These are phyloP conservation scores for Cutaneotrichosporon spelunceum DNA, from an alignment of 1,284 basidiomycete species.

Conservation along the genomic window DNA sequence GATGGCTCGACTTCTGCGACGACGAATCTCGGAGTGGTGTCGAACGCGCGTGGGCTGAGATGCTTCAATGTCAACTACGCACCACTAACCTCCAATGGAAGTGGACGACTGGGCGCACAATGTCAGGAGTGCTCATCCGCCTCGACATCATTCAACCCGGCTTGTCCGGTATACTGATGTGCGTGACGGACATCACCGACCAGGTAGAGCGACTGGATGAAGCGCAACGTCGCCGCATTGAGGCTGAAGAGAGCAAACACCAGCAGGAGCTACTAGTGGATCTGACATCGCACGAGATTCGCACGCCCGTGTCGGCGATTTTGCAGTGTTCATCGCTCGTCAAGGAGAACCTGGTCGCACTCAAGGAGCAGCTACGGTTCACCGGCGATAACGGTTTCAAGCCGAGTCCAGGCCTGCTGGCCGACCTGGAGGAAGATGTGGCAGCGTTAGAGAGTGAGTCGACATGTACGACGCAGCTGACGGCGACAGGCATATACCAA, in stretches of 20 bases:
- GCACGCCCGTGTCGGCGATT: conserved; percentile 48
- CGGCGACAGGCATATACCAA: conserved; percentile 29
- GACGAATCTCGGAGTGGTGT: conserved; percentile 20
- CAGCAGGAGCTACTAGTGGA: conserved; percentile 51
- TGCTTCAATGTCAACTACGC: conserved; percentile 20
- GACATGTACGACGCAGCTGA: neutral
- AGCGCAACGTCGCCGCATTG: conserved; percentile 38
- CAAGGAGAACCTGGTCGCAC: conserved; percentile 43
- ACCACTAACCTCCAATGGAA: conserved; percentile 33
- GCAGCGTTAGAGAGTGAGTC: conserved; percentile 30
- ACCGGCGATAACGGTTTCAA: conserved; percentile 30
- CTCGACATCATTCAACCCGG: conserved; percentile 34
- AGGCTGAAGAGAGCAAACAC: conserved; percentile 41
- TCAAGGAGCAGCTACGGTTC: conserved; percentile 38
- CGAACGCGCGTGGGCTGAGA: conserved; percentile 6
- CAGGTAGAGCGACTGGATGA: conserved; percentile 42
- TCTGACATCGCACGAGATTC: conserved; percentile 49
- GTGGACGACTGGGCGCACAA: conserved; percentile 37
- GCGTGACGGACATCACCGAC: conserved; percentile 41
- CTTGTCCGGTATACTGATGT: conserved; percentile 39
- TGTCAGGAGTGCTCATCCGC: conserved; percentile 39
- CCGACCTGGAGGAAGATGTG: conserved; percentile 41
- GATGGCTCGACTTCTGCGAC: conserved; percentile 24
- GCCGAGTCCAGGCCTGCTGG: conserved; percentile 40
- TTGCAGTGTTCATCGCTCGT: conserved; percentile 48